phyloP scores from a whole-genome alignment of 2,329 filamentous ascomycete species.

The Colletotrichum sp. region DNA sequence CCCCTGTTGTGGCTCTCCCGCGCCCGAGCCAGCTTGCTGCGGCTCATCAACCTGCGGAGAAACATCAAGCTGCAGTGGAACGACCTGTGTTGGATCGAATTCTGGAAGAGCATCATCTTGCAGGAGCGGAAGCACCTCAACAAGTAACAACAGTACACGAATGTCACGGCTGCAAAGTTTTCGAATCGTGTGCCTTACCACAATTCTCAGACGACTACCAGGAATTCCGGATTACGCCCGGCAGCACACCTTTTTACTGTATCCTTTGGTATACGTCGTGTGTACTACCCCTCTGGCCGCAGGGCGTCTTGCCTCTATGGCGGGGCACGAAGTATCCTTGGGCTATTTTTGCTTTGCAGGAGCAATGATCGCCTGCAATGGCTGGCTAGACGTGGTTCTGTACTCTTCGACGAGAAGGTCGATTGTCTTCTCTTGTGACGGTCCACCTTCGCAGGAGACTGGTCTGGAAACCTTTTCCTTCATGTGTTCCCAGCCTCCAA shows the following conservation, averaged over 20 bases:
- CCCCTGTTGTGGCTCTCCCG: not conserved
- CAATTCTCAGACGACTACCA: not conserved
- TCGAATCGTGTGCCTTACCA: not conserved
- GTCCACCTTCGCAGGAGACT: constrained; percentile 45
- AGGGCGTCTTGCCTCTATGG: constrained; percentile 68
- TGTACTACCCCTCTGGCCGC: constrained; percentile 71
- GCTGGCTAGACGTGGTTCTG: constrained; percentile 58
- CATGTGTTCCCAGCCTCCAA: constrained; percentile 43
- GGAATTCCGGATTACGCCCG: constrained; percentile 29
- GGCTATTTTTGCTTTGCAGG: constrained; percentile 65
- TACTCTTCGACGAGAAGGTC: constrained; percentile 57
- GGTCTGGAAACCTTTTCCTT: constrained; percentile 59
- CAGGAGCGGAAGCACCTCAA: not conserved
- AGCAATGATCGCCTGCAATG: constrained; percentile 61
- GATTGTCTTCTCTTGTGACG: constrained; percentile 51
- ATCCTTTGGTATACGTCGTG: constrained; percentile 72
- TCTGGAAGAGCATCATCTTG: not conserved
- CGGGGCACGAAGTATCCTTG: constrained; percentile 53
- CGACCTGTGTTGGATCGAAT: not conserved
- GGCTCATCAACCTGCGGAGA: not conserved
- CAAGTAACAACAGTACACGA: not conserved
- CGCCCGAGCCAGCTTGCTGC: constrained; percentile 22
- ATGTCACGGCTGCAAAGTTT: not conserved
- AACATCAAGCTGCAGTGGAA: not conserved
- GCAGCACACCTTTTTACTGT: constrained; percentile 66